Percentiles rank a stretch among this genome's conserved stretches.
Conservation (phyloP, 257 asterid genomes). For the Salvia miltiorrhiza region DNA sequence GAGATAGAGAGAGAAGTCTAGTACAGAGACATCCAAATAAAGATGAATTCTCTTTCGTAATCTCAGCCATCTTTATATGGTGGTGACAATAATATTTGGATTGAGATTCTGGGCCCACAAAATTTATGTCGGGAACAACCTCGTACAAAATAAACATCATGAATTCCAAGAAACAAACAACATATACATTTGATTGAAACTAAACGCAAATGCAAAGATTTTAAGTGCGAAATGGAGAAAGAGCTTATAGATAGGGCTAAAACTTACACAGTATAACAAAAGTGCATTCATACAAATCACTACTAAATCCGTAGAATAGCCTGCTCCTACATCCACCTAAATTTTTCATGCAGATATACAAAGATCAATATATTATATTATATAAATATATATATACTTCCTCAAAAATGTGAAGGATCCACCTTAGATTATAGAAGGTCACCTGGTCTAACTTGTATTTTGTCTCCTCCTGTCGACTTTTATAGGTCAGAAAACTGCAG, state of each 20-base stretch:
- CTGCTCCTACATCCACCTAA: constrained; percentile 24
- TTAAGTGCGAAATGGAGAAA: background rate
- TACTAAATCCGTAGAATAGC: constrained; percentile 14
- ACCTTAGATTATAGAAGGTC: constrained; percentile 28
- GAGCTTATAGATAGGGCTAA: background rate
- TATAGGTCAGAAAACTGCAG: background rate
- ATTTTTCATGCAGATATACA: constrained; percentile 31
- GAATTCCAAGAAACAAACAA: background rate
- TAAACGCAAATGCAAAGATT: background rate
- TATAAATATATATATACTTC: constrained; percentile 22
- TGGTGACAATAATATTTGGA: background rate
- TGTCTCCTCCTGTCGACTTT: background rate
- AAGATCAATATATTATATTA: constrained; percentile 11
- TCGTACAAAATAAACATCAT: constrained; percentile 20
- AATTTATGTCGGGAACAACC: constrained; percentile 30
- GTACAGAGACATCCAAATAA: background rate
- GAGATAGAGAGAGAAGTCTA: background rate
- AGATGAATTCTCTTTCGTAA: background rate
- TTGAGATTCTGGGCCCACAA: constrained; percentile 20
- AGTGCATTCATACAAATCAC: constrained; percentile 13
- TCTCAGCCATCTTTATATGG: background rate
- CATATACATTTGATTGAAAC: background rate
- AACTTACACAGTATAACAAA: background rate
- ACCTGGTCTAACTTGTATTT: constrained; percentile 26
- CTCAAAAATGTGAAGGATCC: constrained; percentile 30